Evolutionary conservation across 73 alveolate genomes (phyloP), one percentile per base, ranked within the genome.

Genomic region (Paramecium caudatum): DNA sequence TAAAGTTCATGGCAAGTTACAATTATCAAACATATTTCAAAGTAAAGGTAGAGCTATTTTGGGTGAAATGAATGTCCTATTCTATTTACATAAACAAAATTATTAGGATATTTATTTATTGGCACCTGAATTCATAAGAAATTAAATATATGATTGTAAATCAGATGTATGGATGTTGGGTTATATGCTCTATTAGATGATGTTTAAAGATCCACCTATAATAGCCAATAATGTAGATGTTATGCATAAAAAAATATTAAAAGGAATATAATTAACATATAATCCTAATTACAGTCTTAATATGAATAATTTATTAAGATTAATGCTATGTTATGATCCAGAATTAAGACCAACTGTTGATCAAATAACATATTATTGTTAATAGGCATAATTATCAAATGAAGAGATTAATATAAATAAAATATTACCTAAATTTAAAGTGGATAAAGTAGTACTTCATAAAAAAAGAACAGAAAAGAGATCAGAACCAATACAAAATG

Each of bases 141-240:
- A 21, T 15, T 7, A 69, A 39, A 69, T 8, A 10, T 69, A 69
- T 69, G 86, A 69, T 69, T 19, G 37, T 33, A 69, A 69, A 69
- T 69, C 86, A 69, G 86, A 69, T 39, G 37, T 69, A 5, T 69
- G 86, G 86, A 69, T 69, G 86, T 3, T 69, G 15, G 86, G 86
- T 16, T 69, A 69, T 39, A 21, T 69, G 86, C 13, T 69, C 6
- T 69, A 69, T 69, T 36, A 69, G 46, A 23, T 69, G 36, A 69
- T 69, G 86, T 69, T 34, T 12, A 69, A 69, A 12, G 63, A 69
- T 23, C 86, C 86, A 36, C 61, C 48, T 32, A 7, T 69, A 7
- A 16, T 37, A 13, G 86, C 86, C 3, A 69, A 69, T 19, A 69
- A 69, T 19, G 8, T 39, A 7, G 62, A 39, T 21, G 86, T 69